Evolutionary conservation across 805 yeast species (phyloP).

Genomic region (Phaffomyces opuntiae): DNA sequence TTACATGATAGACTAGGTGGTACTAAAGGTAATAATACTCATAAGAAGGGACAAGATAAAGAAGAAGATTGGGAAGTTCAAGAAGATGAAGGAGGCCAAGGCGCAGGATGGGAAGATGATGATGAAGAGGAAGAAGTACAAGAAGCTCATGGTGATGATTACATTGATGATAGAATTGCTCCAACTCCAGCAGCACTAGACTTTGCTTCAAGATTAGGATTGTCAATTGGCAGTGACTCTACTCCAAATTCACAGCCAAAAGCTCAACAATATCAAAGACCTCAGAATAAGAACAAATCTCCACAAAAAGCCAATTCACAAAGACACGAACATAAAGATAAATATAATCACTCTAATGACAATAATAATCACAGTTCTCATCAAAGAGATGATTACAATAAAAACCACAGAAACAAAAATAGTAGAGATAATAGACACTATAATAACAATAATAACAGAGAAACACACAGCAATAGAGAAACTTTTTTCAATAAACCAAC

Average conservation of each 20-base stretch:
- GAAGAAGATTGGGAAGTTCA: no score
- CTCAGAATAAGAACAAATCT: no score
- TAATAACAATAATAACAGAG: not conserved
- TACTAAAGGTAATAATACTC: no score
- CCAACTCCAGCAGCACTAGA: slow-evolving; percentile 18
- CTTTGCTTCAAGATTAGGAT: slow-evolving; percentile 20
- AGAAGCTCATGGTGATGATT: slow-evolving; percentile 1
- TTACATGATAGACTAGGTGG: no score
- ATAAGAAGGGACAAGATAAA: no score
- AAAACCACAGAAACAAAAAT: not conserved
- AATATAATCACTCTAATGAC: not conserved
- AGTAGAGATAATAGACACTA: not conserved
- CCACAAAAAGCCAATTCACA: no score
- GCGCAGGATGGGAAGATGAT: slow-evolving; percentile 10
- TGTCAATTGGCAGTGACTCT: slow-evolving; percentile 1
- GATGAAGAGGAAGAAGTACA: slow-evolving; percentile 2
- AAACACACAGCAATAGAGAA: not conserved
- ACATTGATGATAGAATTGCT: slow-evolving; percentile 7
- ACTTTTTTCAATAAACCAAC: not conserved
- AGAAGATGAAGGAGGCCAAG: not conserved
- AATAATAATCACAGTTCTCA: not conserved
- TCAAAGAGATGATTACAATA: slow-evolving; percentile 4
- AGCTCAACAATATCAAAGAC: not conserved
- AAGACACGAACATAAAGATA: no score
- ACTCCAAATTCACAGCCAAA: not conserved